These are phyloP conservation scores for Fragaria nilgerrensis DNA, from an alignment of 306 rosid species.

Conservation along the genomic window DNA sequence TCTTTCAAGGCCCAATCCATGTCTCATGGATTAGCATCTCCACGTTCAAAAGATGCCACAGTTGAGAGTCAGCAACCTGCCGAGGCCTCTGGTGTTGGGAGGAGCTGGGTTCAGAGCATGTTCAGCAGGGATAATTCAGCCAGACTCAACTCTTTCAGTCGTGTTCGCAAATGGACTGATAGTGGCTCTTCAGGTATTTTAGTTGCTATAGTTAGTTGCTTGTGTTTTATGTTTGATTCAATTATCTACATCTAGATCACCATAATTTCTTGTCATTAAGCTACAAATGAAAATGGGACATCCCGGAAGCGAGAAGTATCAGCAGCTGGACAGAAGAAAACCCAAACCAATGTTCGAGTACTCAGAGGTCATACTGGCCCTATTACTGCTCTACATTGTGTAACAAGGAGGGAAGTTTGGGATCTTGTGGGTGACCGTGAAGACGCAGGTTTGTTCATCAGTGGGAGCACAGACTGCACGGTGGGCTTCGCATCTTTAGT, in stretches of 20 bases:
- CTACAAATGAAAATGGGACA: constrained; percentile 64
- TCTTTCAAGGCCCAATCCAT: constrained; percentile 63
- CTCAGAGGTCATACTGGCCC: constrained; percentile 98
- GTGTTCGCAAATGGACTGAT: constrained; percentile 87
- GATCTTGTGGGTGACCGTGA: constrained; percentile 99
- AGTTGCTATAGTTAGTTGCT: constrained; percentile 20
- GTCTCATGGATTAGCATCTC: constrained; percentile 73
- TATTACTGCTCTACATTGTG: constrained; percentile 94
- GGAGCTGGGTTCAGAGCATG: constrained; percentile 99
- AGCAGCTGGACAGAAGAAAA: constrained; percentile 77
- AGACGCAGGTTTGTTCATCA: constrained; percentile 97
- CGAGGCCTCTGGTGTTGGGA: constrained; percentile 85
- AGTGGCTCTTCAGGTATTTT: constrained; percentile 54
- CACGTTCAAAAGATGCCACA: constrained; percentile 62
- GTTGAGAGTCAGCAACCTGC: constrained; percentile 86
- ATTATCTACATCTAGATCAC: constrained; percentile 13
- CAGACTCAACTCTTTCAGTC: constrained; percentile 75
- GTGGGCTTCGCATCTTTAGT: constrained; percentile 45
- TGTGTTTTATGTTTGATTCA: constrained; percentile 15
- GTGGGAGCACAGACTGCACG: constrained; percentile 94
- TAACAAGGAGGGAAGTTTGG: constrained; percentile 97
- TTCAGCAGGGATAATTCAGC: constrained; percentile 76
- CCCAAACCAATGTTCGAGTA: constrained; percentile 85
- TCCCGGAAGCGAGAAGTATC: constrained; percentile 73
- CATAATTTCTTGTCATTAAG: constrained; percentile 17